Base-by-base conservation (phyloP, 805 yeast species). In the Candida methanosorbosa region DNA sequence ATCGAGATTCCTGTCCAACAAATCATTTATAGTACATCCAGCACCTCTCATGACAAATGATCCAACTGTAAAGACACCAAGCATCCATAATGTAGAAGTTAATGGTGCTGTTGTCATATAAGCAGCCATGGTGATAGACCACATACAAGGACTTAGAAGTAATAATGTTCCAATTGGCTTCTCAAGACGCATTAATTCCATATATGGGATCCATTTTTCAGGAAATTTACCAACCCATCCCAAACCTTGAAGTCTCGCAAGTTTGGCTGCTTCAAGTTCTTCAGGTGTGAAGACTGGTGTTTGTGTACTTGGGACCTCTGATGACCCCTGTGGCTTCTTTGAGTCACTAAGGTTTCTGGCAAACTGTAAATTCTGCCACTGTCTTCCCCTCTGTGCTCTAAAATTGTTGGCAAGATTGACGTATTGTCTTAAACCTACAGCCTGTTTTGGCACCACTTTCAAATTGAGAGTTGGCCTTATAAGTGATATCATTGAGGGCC, bases 131-230 rank as follows among this genome's bases (percentile, higher is more conserved):
- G 90, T 68, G 36, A 92, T 81, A 9, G 95, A 81, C 97, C 97
- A 92, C 30, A 85, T 72, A 34, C 95, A 80, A 0, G 98, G 98
- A 32, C 85, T 64, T 40, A 75, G 74, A 28, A 92, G 62, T 19
- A 90, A 63, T 70, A 85, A 76, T 0, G 97, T 83, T 0, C 98
- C 99, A n/a, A 83, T 94, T 0, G 99, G 98, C 47, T 85, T 85
- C 52, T 92, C 98, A 36, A 90, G 57, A 36, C 99, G 68, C 82
- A 87, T 79, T 36, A 92, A 63, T 50, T 86, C 94, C 29, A 95
- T 94, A 53, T 87, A 92, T 0, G 98, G 97, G 30, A 84, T 78
- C 75, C 78, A 66, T 37, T 67, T 67, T 28, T 63, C 66, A 0
- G 98, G 97, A 18, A 92, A 65, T 23, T 67, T 64, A 1, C 75